Conservation (phyloP, 1,139 yeast species). For the Pneumocystis murina region DNA sequence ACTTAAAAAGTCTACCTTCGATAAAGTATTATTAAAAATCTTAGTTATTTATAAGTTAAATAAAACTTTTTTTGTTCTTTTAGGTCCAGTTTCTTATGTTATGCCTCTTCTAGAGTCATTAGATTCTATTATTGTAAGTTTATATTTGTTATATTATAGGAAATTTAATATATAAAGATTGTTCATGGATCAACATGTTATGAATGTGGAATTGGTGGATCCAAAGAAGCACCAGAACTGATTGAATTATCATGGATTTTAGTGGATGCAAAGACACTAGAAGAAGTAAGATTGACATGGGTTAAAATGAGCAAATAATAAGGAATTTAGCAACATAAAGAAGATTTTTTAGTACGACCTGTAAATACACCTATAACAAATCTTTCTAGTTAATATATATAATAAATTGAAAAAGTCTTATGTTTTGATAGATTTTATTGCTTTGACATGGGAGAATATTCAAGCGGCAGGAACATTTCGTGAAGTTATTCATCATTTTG, state of each 20-base stretch:
- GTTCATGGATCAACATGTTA: constrained; percentile 29
- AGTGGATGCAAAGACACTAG: constrained; percentile 27
- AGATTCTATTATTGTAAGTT: constrained; percentile 34
- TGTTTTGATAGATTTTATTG: constrained; percentile 29
- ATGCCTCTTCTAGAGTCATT: not conserved
- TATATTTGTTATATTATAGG: constrained; percentile 25
- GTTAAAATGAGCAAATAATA: not conserved
- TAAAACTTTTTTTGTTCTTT: too few species aligned
- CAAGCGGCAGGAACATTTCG: constrained; percentile 36
- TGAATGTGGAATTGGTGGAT: constrained; percentile 42
- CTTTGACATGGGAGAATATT: constrained; percentile 51
- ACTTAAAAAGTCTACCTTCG: not conserved
- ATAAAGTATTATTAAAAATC: not conserved
- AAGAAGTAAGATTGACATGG: constrained; percentile 16
- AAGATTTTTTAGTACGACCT: constrained; percentile 44
- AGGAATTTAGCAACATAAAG: constrained; percentile 23
- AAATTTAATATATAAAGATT: constrained; percentile 17
- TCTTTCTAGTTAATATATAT: constrained; percentile 29
- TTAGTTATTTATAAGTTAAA: not conserved
- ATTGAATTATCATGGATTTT: constrained; percentile 54
- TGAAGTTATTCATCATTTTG: constrained; percentile 45
- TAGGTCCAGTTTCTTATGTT: not conserved
- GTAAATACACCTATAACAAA: constrained; percentile 54
- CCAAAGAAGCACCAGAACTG: constrained; percentile 51
- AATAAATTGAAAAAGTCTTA: not conserved